phyloP scores from a whole-genome alignment of 2,329 filamentous ascomycete species.

The Hortaea werneckii region DNA sequence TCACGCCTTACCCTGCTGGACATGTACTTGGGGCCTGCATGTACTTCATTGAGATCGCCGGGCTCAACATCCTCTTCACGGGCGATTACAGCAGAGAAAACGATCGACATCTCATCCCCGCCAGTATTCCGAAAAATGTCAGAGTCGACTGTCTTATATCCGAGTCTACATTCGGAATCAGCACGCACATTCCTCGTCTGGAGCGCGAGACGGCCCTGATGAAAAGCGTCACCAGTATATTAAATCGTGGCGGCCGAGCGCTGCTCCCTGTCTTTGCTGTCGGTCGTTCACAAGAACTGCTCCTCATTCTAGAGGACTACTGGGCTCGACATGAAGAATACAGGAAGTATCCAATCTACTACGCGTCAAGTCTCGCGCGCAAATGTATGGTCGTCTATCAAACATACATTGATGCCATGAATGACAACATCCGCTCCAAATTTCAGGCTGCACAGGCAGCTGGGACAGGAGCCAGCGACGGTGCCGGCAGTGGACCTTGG shows the following conservation, averaged over 20 bases:
- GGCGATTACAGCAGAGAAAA: slow-evolving; percentile 95
- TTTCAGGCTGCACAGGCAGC: slow-evolving; percentile 63
- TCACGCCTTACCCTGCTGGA: slow-evolving; percentile 92
- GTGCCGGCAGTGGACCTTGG: slow-evolving; percentile 74
- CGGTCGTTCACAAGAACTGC: slow-evolving; percentile 82
- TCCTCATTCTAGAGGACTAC: slow-evolving; percentile 93
- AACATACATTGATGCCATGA: slow-evolving; percentile 97
- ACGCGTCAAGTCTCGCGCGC: slow-evolving; percentile 85
- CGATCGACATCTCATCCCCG: slow-evolving; percentile 89
- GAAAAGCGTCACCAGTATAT: slow-evolving; percentile 84
- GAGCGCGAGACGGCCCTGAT: slow-evolving; percentile 90
- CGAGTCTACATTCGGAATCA: slow-evolving; percentile 93
- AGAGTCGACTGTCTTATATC: slow-evolving; percentile 96
- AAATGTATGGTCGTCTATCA: slow-evolving; percentile 99
- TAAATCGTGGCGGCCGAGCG: slow-evolving; percentile 85
- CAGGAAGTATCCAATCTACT: slow-evolving; percentile 91
- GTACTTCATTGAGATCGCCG: slow-evolving; percentile 96
- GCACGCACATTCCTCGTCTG: slow-evolving; percentile 78
- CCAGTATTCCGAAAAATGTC: slow-evolving; percentile 75
- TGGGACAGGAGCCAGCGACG: slow-evolving; percentile 34
- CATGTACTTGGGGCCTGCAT: slow-evolving; percentile 98
- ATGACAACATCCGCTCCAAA: slow-evolving; percentile 95
- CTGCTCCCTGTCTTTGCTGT: slow-evolving; percentile 93
- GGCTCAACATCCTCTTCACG: slow-evolving; percentile 92
- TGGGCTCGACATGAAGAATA: slow-evolving; percentile 84